These are phyloP conservation scores for Colletotrichum tropicale DNA, from an alignment of 2,329 filamentous ascomycete genomes.

Conservation along the genomic window DNA sequence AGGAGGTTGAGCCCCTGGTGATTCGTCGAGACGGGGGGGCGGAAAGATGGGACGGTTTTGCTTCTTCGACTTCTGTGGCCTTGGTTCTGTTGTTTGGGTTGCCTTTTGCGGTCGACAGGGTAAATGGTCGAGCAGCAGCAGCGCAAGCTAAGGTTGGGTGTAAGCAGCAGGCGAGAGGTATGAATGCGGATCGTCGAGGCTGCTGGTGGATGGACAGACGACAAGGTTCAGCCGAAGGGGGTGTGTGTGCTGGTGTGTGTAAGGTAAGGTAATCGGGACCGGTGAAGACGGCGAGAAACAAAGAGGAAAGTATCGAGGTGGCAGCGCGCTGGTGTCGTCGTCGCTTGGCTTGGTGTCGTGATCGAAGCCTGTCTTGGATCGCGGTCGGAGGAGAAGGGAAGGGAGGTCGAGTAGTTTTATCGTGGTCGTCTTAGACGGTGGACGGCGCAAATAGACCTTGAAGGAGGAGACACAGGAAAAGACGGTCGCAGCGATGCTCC, in stretches of 20 bases:
- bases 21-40: neutral
- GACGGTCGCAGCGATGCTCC: neutral
- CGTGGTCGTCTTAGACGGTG: neutral
- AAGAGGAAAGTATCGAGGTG: neutral
- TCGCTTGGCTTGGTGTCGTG: neutral
- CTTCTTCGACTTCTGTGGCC: neutral
- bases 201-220: neutral
- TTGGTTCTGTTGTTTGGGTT: neutral
- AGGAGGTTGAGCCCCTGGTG: constrained; percentile 12
- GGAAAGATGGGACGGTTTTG: neutral
- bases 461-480: neutral
- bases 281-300: neutral
- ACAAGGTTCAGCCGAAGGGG: constrained; percentile 1
- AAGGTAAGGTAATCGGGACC: neutral
- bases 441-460: too few relatives aligned
- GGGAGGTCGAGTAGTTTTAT: neutral
- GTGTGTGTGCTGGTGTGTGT: neutral
- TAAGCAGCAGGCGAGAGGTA: neutral
- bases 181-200: neutral
- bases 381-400: neutral
- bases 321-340: neutral
- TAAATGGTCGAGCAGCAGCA: neutral
- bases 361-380: neutral
- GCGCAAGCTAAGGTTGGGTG: neutral
- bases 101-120: neutral